A percentile compares a stretch with the other conserved stretches of the same genome.
Conservation (phyloP, 345 rosid species). For the Anacardium occidentale region DNA sequence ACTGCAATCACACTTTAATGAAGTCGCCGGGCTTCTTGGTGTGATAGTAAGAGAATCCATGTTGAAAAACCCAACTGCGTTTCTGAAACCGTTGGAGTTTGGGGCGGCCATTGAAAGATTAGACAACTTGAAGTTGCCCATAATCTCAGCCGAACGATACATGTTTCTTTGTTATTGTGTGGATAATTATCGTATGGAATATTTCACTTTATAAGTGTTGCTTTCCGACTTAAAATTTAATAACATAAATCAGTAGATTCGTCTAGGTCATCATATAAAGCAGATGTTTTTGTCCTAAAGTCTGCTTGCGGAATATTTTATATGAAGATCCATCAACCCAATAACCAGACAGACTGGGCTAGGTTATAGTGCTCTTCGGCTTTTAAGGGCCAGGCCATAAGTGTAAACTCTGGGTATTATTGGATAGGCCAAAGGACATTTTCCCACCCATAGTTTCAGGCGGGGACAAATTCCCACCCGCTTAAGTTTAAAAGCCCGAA, state of each 20-base stretch:
- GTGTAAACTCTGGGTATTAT: no score
- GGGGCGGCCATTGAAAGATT: slow-evolving; percentile 20
- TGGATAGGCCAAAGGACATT: no score
- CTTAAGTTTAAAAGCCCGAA: no score
- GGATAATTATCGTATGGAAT: not conserved
- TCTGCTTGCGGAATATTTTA: not conserved
- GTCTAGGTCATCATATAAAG: not conserved
- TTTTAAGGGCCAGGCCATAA: no score
- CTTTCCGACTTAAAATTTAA: no score
- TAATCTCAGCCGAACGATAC: slow-evolving; percentile 11
- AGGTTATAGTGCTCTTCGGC: no score
- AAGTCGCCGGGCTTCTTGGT: not conserved
- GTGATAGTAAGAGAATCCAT: not conserved
- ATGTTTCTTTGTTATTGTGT: not conserved
- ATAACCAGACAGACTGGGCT: no score
- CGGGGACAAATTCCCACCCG: no score
- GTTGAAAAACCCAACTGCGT: not conserved
- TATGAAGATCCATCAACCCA: no score
- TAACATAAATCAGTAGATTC: no score
- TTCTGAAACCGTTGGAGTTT: slow-evolving; percentile 12
- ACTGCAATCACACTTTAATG: slow-evolving; percentile 30
- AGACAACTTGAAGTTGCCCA: slow-evolving; percentile 11
- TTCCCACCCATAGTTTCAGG: no score
- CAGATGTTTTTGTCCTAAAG: not conserved
- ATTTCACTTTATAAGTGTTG: no score